Evolutionary conservation across 2,329 filamentous ascomycete species (phyloP).

Genomic region (Dothistroma pini): DNA sequence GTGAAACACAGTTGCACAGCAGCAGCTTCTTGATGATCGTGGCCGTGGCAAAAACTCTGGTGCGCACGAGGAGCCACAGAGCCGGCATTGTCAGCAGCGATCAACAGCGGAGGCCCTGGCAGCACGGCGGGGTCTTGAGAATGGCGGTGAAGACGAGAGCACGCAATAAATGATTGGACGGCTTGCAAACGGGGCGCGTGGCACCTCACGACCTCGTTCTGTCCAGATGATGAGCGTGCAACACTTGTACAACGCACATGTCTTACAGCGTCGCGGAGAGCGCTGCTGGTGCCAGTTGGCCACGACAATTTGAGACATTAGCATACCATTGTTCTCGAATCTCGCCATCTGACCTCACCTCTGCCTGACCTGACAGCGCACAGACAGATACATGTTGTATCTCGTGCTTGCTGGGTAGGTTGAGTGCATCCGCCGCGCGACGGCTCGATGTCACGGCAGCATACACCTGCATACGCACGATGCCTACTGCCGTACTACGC

Average conservation of each 20-base stretch:
- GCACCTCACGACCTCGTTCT: not conserved
- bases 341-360: conserved; percentile 7
- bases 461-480: conserved; percentile 20
- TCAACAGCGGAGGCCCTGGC: conserved; percentile 6
- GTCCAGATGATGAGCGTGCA: conserved; percentile 15
- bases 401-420: conserved; percentile 16
- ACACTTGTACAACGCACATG: conserved; percentile 20
- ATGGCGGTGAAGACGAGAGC: conserved; percentile 1
- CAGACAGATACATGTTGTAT: conserved; percentile 10
- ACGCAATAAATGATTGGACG: conserved; percentile 19
- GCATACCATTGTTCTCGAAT: conserved; percentile 23
- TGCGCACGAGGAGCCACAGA: conserved; percentile 5
- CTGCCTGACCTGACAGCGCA: conserved; percentile 9
- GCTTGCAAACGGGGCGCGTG: conserved; percentile 19
- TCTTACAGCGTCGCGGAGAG: conserved; percentile 13
- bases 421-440: conserved; percentile 21
- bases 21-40: conserved; percentile 3
- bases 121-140: not conserved
- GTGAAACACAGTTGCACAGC: conserved; percentile 16
- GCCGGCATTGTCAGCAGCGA: conserved; percentile 1
- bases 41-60: conserved; percentile 6
- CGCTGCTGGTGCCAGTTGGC: conserved; percentile 14
- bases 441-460: conserved; percentile 21
- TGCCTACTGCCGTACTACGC: conserved; percentile 7
- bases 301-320: conserved; percentile 18